phyloP scores from a whole-genome alignment of 2,329 filamentous ascomycete species.

The Xylariales sp. region DNA sequence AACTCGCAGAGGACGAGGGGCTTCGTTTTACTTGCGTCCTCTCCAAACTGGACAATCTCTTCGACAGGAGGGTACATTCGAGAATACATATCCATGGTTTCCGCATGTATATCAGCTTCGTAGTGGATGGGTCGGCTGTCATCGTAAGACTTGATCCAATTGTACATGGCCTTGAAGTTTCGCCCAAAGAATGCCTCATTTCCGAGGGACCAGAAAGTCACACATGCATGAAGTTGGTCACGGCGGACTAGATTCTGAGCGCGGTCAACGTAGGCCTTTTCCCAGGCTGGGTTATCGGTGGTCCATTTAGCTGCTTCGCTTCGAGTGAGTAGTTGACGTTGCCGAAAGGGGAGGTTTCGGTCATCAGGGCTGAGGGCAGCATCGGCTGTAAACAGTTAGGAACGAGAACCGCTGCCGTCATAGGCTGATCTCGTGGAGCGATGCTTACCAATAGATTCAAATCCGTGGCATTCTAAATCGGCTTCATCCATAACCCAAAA shows the following conservation, averaged over 20 bases:
- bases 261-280: constrained; percentile 59
- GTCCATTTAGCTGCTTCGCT: constrained; percentile 41
- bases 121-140: constrained; percentile 55
- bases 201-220: constrained; percentile 64
- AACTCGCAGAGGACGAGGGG: constrained; percentile 50
- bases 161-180: constrained; percentile 61
- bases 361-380: constrained; percentile 22
- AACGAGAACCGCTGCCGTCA: too few species aligned
- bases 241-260: constrained; percentile 58
- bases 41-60: constrained; percentile 30
- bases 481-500: constrained; percentile 51
- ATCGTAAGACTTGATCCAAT: constrained; percentile 53
- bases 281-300: constrained; percentile 53
- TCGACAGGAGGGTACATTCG: constrained; percentile 55
- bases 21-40: constrained; percentile 33
- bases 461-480: constrained; percentile 37
- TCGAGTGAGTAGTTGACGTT: constrained; percentile 27
- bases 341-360: constrained; percentile 20
- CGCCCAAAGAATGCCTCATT: constrained; percentile 65
- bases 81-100: constrained; percentile 56
- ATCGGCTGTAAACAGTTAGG: constrained; percentile 17
- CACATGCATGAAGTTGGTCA: constrained; percentile 61
- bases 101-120: constrained; percentile 52
- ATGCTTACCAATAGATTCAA: constrained; percentile 17
- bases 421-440: too few species aligned